Percentiles rank a stretch among this genome's conserved stretches.
phyloP scores from a whole-genome alignment of 495 filamentous ascomycete genomes.

The Parathielavia hyrcaniae region DNA sequence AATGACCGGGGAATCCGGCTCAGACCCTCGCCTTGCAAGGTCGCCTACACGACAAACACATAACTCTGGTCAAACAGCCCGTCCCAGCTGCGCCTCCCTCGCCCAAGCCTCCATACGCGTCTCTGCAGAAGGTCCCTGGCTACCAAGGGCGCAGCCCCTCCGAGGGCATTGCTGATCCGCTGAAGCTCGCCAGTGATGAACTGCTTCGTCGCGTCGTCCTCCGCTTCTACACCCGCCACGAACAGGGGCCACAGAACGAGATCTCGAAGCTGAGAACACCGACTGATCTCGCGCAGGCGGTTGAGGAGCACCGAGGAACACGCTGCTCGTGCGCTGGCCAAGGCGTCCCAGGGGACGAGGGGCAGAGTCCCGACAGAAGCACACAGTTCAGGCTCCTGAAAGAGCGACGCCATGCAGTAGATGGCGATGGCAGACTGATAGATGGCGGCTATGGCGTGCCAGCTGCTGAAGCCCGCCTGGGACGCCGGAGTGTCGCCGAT shows the following conservation, averaged over 20 bases:
- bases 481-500: background rate
- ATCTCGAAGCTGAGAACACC: constrained; percentile 1
- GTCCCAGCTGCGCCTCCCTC: background rate
- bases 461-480: background rate
- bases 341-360: background rate
- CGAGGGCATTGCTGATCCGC: constrained; percentile 8
- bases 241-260: constrained; percentile 10
- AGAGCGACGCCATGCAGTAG: constrained; percentile 7
- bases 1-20: no score
- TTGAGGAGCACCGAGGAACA: background rate
- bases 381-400: background rate
- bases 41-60: constrained; percentile 1
- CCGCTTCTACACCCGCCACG: background rate
- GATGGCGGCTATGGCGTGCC: background rate
- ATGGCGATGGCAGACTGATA: constrained; percentile 5
- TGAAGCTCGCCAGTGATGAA: constrained; percentile 1
- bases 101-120: background rate
- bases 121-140: constrained; percentile 5
- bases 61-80: constrained; percentile 9
- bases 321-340: background rate
- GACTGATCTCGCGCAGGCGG: background rate
- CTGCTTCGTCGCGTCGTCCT: background rate
- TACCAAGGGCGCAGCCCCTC: constrained; percentile 3
- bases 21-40: no score
- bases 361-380: no score